Conservation (phyloP, 164 flowering plant genomes). For the Aristolochia contorta region DNA sequence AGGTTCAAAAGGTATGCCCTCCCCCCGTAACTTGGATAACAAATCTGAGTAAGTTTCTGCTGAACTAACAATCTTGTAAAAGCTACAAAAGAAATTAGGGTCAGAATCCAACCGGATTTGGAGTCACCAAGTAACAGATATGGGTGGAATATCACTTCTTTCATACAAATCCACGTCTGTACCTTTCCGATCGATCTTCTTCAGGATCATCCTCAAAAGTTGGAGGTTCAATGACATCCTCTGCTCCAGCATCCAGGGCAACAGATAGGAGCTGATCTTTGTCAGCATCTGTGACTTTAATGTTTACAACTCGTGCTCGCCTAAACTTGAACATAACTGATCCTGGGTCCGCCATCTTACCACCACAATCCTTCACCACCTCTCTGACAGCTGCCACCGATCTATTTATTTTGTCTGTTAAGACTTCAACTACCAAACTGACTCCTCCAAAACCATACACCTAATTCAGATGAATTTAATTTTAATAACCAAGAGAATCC, state of each 20-base stretch:
- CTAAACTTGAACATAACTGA: constrained; percentile 85
- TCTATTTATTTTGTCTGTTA: constrained; percentile 82
- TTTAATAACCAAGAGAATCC: no score
- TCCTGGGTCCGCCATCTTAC: constrained; percentile 97
- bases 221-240: constrained; percentile 89
- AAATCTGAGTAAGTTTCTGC: constrained; percentile 52
- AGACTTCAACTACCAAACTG: constrained; percentile 81
- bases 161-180: not conserved
- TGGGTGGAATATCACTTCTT: not conserved
- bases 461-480: constrained; percentile 21
- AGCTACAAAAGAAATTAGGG: constrained; percentile 20
- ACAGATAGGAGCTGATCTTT: constrained; percentile 71
- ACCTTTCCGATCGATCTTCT: constrained; percentile 75
- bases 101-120: not conserved
- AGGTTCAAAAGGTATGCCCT: constrained; percentile 69
- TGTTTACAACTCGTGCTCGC: constrained; percentile 73
- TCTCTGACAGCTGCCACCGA: constrained; percentile 78
- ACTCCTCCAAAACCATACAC: constrained; percentile 94
- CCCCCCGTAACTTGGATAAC: constrained; percentile 64
- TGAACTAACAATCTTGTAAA: constrained; percentile 67
- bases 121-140: not conserved
- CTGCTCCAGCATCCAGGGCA: constrained; percentile 95
- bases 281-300: constrained; percentile 68
- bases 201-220: constrained; percentile 60
- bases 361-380: constrained; percentile 85